Conservation (phyloP, 2,329 filamentous ascomycete genomes). For the Reticulascus tulasneorum region DNA sequence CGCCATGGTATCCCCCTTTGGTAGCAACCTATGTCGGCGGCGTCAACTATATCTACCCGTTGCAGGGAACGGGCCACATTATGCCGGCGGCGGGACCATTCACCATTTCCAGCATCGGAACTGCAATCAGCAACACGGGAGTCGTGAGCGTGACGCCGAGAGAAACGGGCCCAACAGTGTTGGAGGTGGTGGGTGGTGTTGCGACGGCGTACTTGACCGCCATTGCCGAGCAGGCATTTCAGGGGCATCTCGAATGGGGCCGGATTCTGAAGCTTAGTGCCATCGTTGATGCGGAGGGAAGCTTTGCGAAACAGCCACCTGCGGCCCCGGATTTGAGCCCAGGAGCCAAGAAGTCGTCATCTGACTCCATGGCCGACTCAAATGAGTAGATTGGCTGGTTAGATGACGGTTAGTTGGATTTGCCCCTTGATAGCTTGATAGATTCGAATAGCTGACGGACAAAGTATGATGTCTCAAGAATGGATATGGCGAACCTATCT, state of each 20-base stretch:
- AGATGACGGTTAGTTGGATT: no score
- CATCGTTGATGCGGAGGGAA: slow-evolving; percentile 2
- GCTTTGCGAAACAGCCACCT: no score
- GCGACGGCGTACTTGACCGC: background rate
- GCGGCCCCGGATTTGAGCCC: no score
- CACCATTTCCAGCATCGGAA: background rate
- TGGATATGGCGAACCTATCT: no score
- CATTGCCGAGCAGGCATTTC: background rate
- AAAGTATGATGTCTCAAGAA: no score
- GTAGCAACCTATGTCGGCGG: slow-evolving; percentile 5
- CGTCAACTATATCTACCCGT: slow-evolving; percentile 6
- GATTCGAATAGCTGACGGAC: no score
- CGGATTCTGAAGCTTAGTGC: slow-evolving; percentile 8
- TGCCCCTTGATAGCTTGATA: no score
- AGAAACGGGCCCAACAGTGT: background rate
- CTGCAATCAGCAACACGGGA: no score
- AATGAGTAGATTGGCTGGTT: no score
- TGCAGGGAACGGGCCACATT: slow-evolving; percentile 4
- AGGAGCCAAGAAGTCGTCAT: no score
- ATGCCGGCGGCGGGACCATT: background rate
- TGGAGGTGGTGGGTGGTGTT: slow-evolving; percentile 5
- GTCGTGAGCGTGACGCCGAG: background rate
- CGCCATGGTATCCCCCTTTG: slow-evolving; percentile 2
- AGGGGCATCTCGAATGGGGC: slow-evolving; percentile 5
- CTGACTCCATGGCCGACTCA: no score